Evolutionary conservation across 78 protist genomes (phyloP), one percentile per base, ranked within the genome.

Genomic region (Bodo saltans): DNA sequence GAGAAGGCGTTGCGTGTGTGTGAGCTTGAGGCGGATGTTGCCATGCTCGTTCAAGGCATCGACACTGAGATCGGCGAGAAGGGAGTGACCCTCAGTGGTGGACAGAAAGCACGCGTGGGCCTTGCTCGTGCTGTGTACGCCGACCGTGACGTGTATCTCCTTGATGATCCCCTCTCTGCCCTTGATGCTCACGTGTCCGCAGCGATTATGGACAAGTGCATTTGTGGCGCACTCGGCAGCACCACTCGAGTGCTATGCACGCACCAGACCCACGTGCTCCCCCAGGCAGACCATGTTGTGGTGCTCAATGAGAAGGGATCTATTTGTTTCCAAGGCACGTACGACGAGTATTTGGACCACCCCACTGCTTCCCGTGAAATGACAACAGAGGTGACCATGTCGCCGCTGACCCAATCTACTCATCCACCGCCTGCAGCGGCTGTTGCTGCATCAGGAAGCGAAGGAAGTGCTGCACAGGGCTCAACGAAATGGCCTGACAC

Each of bases 71-170:
- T 90, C n/a, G 92, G 95, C n/a, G 93, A 90, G 76, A 30, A 70
- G 2, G 95, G 94, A 0, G 42, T 93, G 83, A 94, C 79, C 76
- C 84, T 94, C 17, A 47, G 84, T 17, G 98, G 98, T 1, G 89
- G 92, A 0, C 89, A 85, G 82, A 1, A 34, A 81, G 87, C 71
- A 79, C 79, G 95, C 3, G 75, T 92, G 68, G 21, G 85, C 25
- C 75, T 95, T 23, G 99, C 99, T 0, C 90, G 99, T 21, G 94
- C 99, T 2, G 93, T 95, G 30, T 95, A 94, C 89, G 0, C 74
- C 3, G 41, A 53, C 38, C 72, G 74, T 3, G 91, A 88, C 68
- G 37, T 93, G 29, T 38, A 42, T 28, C 42, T 94, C 37, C 72
- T 92, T 68, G 96, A 94, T 85, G 94, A 90, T 52, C 93, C 94